A percentile compares a stretch with the other conserved stretches of the same genome.
These are phyloP conservation scores for Pseudocohnilembus persalinus DNA, from an alignment of 169 alveolate species.

Conservation along the genomic window DNA sequence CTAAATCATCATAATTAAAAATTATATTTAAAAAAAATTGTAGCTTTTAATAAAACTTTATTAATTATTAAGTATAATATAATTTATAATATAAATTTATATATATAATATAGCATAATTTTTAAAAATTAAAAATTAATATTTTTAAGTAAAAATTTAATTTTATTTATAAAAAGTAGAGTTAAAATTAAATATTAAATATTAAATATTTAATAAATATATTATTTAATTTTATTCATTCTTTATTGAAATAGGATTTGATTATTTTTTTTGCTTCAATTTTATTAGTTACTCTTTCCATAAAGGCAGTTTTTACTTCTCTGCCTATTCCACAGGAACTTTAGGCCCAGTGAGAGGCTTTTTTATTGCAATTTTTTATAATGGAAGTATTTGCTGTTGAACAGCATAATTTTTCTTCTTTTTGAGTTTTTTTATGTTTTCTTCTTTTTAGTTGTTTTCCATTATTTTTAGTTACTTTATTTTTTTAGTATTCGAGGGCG, in stretches of 20 bases:
- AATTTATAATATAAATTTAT: no score
- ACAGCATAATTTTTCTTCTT: neutral
- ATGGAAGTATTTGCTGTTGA: neutral
- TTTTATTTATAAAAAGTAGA: neutral
- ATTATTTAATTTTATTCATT: no score
- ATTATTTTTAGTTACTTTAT: neutral
- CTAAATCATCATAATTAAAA: no score
- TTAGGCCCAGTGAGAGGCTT: neutral
- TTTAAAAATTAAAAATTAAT: no score
- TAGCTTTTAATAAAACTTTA: no score
- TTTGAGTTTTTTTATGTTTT: neutral
- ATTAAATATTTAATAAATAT: no score
- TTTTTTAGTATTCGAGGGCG: no score
- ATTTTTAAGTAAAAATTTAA: no score
- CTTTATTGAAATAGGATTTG: neutral
- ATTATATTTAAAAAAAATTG: no score
- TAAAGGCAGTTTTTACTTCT: neutral
- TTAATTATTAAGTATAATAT: no score
- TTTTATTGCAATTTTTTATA: no score
- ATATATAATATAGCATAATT: no score
- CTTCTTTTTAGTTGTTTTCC: neutral
- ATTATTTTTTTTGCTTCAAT: neutral
- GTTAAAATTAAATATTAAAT: neutral
- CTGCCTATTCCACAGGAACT: neutral
- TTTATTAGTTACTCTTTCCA: neutral